Conservation (phyloP, 257 asterid species). For the Ballota nigra region DNA sequence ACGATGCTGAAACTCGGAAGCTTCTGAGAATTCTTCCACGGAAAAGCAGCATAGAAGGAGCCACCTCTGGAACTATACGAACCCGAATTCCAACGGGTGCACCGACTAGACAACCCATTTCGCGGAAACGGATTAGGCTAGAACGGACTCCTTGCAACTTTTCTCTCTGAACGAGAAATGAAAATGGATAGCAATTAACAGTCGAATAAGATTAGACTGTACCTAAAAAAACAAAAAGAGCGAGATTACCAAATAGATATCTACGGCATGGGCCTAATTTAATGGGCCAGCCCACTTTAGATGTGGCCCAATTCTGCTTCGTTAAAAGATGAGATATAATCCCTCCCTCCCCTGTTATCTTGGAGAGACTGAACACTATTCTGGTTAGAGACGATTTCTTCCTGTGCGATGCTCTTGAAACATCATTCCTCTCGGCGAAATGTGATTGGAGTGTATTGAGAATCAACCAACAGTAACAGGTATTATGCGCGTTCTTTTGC, state of each 20-base stretch:
- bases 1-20: constrained; percentile 47
- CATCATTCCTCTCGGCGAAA: neutral
- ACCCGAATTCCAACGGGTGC: constrained; percentile 45
- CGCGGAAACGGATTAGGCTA: neutral
- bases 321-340: too few relatives aligned
- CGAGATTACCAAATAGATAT: constrained; percentile 2
- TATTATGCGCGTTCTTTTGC: neutral
- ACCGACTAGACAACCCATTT: constrained; percentile 47
- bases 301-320: too few relatives aligned
- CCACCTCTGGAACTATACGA: constrained; percentile 29
- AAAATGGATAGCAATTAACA: constrained; percentile 5
- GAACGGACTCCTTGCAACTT: neutral
- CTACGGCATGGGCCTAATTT: constrained; percentile 11
- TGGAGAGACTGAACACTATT: too few relatives aligned
- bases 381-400: too few relatives aligned
- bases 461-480: neutral
- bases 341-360: too few relatives aligned
- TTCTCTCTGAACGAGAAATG: neutral
- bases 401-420: neutral
- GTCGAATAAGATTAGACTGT: neutral
- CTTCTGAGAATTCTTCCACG: constrained; percentile 35
- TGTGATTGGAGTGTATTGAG: neutral
- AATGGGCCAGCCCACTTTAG: neutral
- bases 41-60: constrained; percentile 33
- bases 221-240: neutral